Conservation (phyloP, 2,329 filamentous ascomycete genomes). For the Aspergillus intermedius region DNA sequence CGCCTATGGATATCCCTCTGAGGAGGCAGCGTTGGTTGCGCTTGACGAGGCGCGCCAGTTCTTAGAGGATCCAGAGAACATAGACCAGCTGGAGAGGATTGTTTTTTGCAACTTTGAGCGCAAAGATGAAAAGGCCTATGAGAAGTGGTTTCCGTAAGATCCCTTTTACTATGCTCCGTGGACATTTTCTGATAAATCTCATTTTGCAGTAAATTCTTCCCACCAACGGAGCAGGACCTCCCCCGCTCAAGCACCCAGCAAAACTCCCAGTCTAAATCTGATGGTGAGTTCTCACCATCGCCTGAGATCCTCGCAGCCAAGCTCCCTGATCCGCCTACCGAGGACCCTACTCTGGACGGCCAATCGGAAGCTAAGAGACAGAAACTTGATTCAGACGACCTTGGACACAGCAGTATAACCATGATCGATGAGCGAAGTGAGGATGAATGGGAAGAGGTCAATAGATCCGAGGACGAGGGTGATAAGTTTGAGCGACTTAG, state of each 20-base stretch:
- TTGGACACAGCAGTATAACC: slow-evolving; percentile 4
- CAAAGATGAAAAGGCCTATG: slow-evolving; percentile 72
- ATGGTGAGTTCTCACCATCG: slow-evolving; percentile 22
- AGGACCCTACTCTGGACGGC: slow-evolving; percentile 39
- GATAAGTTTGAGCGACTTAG: slow-evolving; percentile 14
- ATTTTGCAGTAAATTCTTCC: slow-evolving; percentile 42
- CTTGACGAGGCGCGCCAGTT: slow-evolving; percentile 54
- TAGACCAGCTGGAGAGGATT: slow-evolving; percentile 57
- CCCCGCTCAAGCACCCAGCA: slow-evolving; percentile 8
- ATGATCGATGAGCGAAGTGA: slow-evolving; percentile 24
- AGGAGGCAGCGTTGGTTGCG: slow-evolving; percentile 65
- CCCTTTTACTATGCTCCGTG: background rate
- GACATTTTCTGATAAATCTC: slow-evolving; percentile 4
- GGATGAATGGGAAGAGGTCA: slow-evolving; percentile 37
- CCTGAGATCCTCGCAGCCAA: slow-evolving; percentile 32
- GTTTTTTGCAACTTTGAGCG: slow-evolving; percentile 78
- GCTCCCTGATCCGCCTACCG: slow-evolving; percentile 45
- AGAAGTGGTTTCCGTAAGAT: slow-evolving; percentile 65
- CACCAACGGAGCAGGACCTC: slow-evolving; percentile 36
- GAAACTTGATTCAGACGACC: slow-evolving; percentile 27
- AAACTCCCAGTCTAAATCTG: slow-evolving; percentile 9
- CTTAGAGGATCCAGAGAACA: slow-evolving; percentile 38
- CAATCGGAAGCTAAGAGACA: slow-evolving; percentile 44
- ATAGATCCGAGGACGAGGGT: slow-evolving; percentile 16
- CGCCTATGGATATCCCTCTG: slow-evolving; percentile 77